Percentiles rank a stretch among this genome's conserved stretches.
phyloP scores from a whole-genome alignment of 495 filamentous ascomycete species.

The Lophiostoma macrostomum region DNA sequence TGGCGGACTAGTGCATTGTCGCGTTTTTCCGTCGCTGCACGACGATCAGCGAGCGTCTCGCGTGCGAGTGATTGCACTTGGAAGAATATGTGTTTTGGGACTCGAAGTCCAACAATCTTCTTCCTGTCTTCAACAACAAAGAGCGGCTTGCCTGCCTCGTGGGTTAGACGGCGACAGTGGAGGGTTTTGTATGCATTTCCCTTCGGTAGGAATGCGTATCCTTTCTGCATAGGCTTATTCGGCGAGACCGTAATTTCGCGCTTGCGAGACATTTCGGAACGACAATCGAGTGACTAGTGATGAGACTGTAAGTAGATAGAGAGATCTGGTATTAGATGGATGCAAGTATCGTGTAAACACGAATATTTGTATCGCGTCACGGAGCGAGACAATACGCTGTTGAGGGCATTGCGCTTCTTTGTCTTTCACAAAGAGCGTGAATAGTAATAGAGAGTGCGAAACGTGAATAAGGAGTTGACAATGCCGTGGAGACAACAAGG shows the following conservation, averaged over 20 bases:
- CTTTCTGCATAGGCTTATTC: constrained; percentile 20
- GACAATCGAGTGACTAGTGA: too few species aligned
- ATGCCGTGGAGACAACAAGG: too few species aligned
- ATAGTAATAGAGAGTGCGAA: too few species aligned
- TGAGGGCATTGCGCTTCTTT: too few species aligned
- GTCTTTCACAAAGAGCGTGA: too few species aligned
- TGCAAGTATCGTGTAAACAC: too few species aligned
- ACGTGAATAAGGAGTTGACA: too few species aligned
- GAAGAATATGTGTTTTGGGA: constrained; percentile 46
- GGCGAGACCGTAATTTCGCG: constrained; percentile 20
- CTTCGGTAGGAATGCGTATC: constrained; percentile 52
- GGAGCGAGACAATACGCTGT: too few species aligned
- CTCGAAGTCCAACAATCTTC: constrained; percentile 45
- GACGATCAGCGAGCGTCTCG: constrained; percentile 32
- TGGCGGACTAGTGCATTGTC: constrained; percentile 42
- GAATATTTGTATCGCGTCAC: too few species aligned
- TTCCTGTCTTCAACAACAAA: constrained; percentile 44
- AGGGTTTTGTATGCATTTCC: constrained; percentile 53
- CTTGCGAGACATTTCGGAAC: too few species aligned
- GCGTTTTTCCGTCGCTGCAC: constrained; percentile 38
- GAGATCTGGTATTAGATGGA: too few species aligned
- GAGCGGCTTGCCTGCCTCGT: constrained; percentile 42
- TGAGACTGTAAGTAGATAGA: too few species aligned
- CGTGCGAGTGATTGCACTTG: constrained; percentile 38
- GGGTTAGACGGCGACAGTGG: constrained; percentile 48